Base-by-base conservation (phyloP, 2,329 filamentous ascomycete species). In the Tricladium varicosporioides region DNA sequence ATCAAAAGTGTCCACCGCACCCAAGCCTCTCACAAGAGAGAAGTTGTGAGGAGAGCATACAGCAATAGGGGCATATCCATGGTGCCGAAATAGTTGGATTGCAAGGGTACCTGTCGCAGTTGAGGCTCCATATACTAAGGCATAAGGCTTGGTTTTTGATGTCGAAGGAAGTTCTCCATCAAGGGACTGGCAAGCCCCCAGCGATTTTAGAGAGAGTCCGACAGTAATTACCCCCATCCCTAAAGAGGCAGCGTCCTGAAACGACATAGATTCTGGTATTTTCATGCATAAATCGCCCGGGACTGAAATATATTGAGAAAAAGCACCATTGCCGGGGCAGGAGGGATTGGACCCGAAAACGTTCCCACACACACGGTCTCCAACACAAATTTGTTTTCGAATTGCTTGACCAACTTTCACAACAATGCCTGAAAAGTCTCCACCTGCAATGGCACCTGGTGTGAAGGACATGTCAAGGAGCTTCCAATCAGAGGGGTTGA, bases 1-100 rank as follows among this genome's bases (percentile, higher is more conserved):
- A 65, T 79, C 74, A 54, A 77, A 78, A 1, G 63, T 69, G 2
- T 63, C 59, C 8, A 71, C 72, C 1, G 76, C 76, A 5, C 77
- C 77, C 51, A 65, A 73, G 0, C 47, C 48, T 42, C 68, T 63
- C 15, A 73, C 72, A 1, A 77, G 66, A 9, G 67, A 66, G 49
- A 70, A 72, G 60, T 71, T 73, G 7, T 48, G 42, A 4, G 71
- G 69, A 5, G 73, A 74, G 57, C 70, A 71, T 7, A 71, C 73
- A 5, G 69, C 58, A 44, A 76, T 60, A 2, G 56, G 53, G 10
- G 33, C 45, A 15, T 40, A 42, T n/a, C 56, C 56, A 46, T 31
- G 5, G 18, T 51, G 36, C 10, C 13, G 32, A 15, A 44, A 14
- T 33, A n/a, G 8, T 36, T 19, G 33, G 16, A 33, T 36, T 22